Evolutionary conservation across 306 rosid species (phyloP), one percentile per base, ranked within the genome.

Genomic region (Fagus sylvatica): DNA sequence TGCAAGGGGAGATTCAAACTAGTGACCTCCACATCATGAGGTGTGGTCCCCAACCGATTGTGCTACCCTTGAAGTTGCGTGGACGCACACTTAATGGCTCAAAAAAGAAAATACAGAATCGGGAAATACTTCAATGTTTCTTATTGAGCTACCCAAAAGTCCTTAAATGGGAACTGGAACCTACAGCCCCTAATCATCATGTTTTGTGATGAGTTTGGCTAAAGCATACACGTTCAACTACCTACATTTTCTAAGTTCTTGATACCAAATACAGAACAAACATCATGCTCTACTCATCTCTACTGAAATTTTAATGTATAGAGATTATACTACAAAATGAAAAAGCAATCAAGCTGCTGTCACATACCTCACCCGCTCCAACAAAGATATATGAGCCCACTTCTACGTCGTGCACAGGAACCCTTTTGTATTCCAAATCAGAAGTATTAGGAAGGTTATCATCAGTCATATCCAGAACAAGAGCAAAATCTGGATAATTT

Each of bases 361-460:
- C 76, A 71, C 89, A 71, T 85, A 93, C 99, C 94, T 95, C 99
- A 19, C 97, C 99, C 17, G 99, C 97, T 62, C 98, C 93, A 53
- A 95, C 89, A 73, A 95, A 85, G 84, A 95, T 85, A 88, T 82
- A 95, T 11, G 96, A 90, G 74, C 96, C 99, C 40, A 95, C 90
- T 78, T 80, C 78, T 51, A 95, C 46, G 75, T 93, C 87, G 57
- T 91, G 96, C 78, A 95, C 98, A 3, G 98, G 99, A 71, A 95
- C 93, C 88, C 90, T 91, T 84, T 87, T 82, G 89, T 95, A 90
- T 3, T 87, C 87, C 86, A 93, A 89, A 81, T 95, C 92, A 78
- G 87, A 72, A 55, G 94, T 91, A 86, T 93, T 87, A 36, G 99
- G 99, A 81, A 90, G 91, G 83, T 84, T 76, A 71, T 85, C 89